phyloP scores from a whole-genome alignment of 345 rosid genomes.

The Lepidium africanum region DNA sequence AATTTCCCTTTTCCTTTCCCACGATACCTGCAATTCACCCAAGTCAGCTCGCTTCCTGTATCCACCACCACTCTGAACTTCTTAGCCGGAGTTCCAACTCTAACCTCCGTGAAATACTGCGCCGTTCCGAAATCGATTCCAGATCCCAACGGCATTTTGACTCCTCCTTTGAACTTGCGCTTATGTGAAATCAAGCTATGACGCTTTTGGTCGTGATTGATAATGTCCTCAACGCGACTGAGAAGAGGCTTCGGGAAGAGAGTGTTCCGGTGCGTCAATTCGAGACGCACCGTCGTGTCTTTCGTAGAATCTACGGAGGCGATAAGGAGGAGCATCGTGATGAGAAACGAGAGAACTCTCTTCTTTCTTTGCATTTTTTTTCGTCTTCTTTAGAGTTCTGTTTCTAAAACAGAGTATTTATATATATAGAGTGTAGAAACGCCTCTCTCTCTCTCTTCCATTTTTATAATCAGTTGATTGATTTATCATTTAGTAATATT shows the following conservation, averaged over 20 bases:
- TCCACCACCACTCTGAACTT: slow-evolving; percentile 47
- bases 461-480: too few relatives aligned
- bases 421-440: not conserved
- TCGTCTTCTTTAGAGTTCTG: slow-evolving; percentile 10
- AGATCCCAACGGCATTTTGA: slow-evolving; percentile 33
- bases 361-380: slow-evolving; percentile 8
- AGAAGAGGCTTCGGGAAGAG: not conserved
- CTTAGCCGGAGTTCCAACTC: slow-evolving; percentile 54
- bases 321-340: not conserved
- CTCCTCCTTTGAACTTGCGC: not conserved
- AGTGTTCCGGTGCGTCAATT: slow-evolving; percentile 14
- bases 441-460: not conserved
- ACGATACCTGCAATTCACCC: slow-evolving; percentile 42
- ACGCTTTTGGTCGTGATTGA: slow-evolving; percentile 35
- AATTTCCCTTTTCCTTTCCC: not conserved
- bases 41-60: slow-evolving; percentile 50
- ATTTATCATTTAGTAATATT: too few relatives aligned
- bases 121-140: slow-evolving; percentile 44
- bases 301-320: not conserved
- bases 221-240: slow-evolving; percentile 25
- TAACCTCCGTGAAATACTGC: slow-evolving; percentile 41
- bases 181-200: slow-evolving; percentile 23
- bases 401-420: slow-evolving; percentile 23
- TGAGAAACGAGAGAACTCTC: not conserved
- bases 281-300: slow-evolving; percentile 1